A percentile compares a stretch with the other conserved stretches of the same genome.
phyloP scores from a whole-genome alignment of 768 basidiomycete genomes.

The Exsudoporus frostii region DNA sequence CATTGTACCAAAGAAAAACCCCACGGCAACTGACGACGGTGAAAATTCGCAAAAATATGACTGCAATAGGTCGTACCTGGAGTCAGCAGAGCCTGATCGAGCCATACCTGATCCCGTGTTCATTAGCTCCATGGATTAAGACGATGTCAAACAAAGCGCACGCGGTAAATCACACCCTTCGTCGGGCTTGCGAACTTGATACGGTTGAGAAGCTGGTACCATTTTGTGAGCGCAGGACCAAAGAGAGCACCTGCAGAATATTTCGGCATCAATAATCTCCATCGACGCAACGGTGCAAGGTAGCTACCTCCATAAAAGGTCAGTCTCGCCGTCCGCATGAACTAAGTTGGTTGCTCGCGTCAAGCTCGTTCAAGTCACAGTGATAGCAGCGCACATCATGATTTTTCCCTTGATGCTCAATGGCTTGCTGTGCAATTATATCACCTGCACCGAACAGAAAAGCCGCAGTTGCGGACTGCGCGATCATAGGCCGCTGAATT shows the following conservation, averaged over 20 bases:
- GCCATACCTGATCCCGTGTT: slow-evolving; percentile 52
- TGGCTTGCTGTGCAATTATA: slow-evolving; percentile 79
- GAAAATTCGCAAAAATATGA: slow-evolving; percentile 9
- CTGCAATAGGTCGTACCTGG: slow-evolving; percentile 43
- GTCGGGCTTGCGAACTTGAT: slow-evolving; percentile 65
- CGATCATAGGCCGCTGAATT: slow-evolving; percentile 56
- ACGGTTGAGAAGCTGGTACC: slow-evolving; percentile 72
- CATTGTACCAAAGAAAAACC: slow-evolving; percentile 71
- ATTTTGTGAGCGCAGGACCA: slow-evolving; percentile 78
- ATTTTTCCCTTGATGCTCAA: slow-evolving; percentile 65
- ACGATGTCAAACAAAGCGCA: slow-evolving; percentile 29
- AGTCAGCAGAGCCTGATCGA: slow-evolving; percentile 78
- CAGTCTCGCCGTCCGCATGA: slow-evolving; percentile 58
- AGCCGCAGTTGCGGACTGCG: slow-evolving; percentile 63
- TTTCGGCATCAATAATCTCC: neutral
- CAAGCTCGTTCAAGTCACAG: neutral
- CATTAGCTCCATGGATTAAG: neutral
- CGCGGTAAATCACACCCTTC: slow-evolving; percentile 58
- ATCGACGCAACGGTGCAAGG: neutral
- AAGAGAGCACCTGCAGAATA: slow-evolving; percentile 56
- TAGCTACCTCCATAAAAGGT: slow-evolving; percentile 67
- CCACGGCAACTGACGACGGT: slow-evolving; percentile 38
- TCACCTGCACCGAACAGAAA: slow-evolving; percentile 74
- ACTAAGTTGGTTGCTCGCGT: slow-evolving; percentile 33
- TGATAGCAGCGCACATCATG: slow-evolving; percentile 62